phyloP scores from a whole-genome alignment of 2,329 filamentous ascomycete genomes.

The Hypoxylon sp. region DNA sequence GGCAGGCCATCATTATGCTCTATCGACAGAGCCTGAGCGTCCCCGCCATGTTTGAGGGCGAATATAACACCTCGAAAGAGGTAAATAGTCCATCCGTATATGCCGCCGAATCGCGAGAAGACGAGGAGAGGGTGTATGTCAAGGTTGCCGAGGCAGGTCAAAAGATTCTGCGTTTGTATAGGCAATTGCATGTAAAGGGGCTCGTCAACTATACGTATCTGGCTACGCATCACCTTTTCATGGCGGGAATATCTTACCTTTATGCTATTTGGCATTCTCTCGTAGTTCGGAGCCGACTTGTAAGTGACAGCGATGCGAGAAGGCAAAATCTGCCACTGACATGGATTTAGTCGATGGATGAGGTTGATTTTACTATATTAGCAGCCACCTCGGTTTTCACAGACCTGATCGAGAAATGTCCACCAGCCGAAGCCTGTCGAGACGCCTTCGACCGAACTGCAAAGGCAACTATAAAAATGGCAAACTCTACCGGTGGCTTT shows the following conservation, averaged over 20 bases:
- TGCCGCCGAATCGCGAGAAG: constrained; percentile 75
- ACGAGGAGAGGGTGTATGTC: constrained; percentile 91
- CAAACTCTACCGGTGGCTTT: constrained; percentile 86
- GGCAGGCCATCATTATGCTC: constrained; percentile 96
- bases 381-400: constrained; percentile 92
- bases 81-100: constrained; percentile 72
- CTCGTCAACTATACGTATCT: constrained; percentile 97
- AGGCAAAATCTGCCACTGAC: constrained; percentile 44
- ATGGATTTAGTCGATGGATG: constrained; percentile 78
- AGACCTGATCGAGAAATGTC: constrained; percentile 93
- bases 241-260: constrained; percentile 95
- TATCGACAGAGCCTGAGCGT: constrained; percentile 92
- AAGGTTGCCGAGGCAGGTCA: constrained; percentile 96
- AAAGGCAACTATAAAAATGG: constrained; percentile 96
- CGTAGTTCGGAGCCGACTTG: constrained; percentile 84
- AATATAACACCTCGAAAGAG: constrained; percentile 75
- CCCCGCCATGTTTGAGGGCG: constrained; percentile 84
- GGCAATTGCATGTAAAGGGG: constrained; percentile 86
- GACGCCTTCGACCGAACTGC: constrained; percentile 96
- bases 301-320: constrained; percentile 61
- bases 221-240: constrained; percentile 95
- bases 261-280: constrained; percentile 98
- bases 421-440: constrained; percentile 91
- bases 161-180: constrained; percentile 89
- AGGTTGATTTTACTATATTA: constrained; percentile 96